phyloP scores from a whole-genome alignment of 1,284 basidiomycete species.

The Pyrrhoderma noxium region DNA sequence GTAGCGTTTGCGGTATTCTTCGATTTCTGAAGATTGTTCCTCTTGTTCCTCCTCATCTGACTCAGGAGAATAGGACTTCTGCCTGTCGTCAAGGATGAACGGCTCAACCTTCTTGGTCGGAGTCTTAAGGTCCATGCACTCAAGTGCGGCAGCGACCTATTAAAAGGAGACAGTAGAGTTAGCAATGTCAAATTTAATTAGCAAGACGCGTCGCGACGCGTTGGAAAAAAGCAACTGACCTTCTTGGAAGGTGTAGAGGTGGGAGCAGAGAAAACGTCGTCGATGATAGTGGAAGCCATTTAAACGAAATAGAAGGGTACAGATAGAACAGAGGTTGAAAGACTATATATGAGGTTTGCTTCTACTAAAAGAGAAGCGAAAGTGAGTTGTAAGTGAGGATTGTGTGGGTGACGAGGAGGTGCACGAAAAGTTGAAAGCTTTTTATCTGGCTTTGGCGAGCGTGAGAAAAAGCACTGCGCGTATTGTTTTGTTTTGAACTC shows the following conservation, averaged over 20 bases:
- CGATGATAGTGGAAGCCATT: conserved; percentile 15
- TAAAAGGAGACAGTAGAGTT: neutral
- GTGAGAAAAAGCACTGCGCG: conserved; percentile 15
- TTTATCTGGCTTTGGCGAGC: neutral
- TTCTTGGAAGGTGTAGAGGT: conserved; percentile 19
- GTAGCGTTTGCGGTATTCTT: conserved; percentile 19
- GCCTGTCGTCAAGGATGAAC: conserved; percentile 11
- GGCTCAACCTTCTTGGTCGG: conserved; percentile 14
- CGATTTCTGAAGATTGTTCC: conserved; percentile 24
- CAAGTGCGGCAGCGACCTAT: conserved; percentile 16
- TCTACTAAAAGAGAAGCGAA: neutral
- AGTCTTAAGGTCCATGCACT: conserved; percentile 15
- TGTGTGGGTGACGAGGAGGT: neutral
- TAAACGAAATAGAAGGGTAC: conserved; percentile 1
- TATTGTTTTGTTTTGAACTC: conserved; percentile 9
- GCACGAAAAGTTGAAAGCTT: neutral
- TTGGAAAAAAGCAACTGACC: conserved; percentile 4
- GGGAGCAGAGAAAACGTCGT: conserved; percentile 18
- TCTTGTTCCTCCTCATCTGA: conserved; percentile 26
- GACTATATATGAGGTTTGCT: neutral
- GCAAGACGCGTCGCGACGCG: conserved; percentile 7
- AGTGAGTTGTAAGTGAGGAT: conserved; percentile 4
- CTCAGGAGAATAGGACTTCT: conserved; percentile 16
- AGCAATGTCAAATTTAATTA: neutral
- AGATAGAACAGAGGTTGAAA: neutral